phyloP scores from a whole-genome alignment of 2,329 filamentous ascomycete genomes.

The Colletotrichum cuscutae region DNA sequence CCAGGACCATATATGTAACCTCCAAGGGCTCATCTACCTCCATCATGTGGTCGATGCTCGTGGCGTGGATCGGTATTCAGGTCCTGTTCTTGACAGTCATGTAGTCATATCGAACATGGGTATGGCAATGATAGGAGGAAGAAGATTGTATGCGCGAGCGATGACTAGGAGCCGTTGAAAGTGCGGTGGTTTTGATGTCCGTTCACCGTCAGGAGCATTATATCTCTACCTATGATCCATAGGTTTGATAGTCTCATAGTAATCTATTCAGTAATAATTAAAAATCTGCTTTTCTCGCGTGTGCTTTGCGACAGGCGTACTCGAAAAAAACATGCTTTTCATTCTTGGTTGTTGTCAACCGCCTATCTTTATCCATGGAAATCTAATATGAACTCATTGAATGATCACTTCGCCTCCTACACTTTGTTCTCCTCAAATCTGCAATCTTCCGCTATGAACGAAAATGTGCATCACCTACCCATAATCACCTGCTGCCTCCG shows the following conservation, averaged over 20 bases:
- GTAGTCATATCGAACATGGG: background rate
- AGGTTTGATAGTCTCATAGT: background rate
- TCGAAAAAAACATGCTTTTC: background rate
- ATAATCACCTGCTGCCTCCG: conserved; percentile 3
- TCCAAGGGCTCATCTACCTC: background rate
- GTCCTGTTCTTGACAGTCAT: background rate
- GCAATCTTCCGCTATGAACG: no score
- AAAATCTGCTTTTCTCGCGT: no score
- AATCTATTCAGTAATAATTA: background rate
- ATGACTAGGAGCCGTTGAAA: background rate
- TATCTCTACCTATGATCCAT: background rate
- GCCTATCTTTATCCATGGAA: conserved; percentile 9
- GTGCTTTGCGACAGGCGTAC: background rate
- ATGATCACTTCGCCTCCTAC: background rate
- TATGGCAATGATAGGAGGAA: background rate
- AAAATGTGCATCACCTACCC: background rate
- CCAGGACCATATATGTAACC: background rate
- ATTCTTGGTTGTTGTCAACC: conserved; percentile 12
- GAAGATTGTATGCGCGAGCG: background rate
- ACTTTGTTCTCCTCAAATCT: background rate
- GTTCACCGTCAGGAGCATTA: no score
- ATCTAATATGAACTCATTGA: conserved; percentile 4
- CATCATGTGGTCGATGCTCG: background rate
- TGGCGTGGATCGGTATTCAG: background rate
- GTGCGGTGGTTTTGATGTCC: background rate